These are phyloP conservation scores for Cytauxzoon felis DNA, from an alignment of 169 alveolate species.

Conservation along the genomic window DNA sequence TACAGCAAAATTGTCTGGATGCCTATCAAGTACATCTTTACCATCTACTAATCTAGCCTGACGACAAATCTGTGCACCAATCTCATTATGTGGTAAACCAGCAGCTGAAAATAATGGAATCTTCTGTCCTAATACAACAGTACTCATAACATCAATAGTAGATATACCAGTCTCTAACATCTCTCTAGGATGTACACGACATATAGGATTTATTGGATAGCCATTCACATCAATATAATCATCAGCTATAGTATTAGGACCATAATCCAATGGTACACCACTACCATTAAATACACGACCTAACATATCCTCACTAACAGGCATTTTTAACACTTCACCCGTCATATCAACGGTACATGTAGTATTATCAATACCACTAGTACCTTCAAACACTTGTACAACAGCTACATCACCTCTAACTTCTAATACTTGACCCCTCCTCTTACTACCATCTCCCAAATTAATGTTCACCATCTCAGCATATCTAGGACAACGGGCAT, in stretches of 20 bases:
- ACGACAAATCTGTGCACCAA: constrained; percentile 99
- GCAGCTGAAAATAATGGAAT: constrained; percentile 99
- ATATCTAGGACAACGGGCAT: constrained; percentile 98
- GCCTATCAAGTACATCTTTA: constrained; percentile 96
- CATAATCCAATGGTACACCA: constrained; percentile 98
- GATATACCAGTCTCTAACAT: constrained; percentile 99
- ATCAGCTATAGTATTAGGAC: constrained; percentile 97
- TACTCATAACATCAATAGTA: constrained; percentile 99
- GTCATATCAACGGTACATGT: constrained; percentile 96
- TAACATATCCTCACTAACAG: constrained; percentile 98
- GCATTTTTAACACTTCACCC: constrained; percentile 98
- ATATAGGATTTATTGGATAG: constrained; percentile 95
- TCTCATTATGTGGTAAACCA: constrained; percentile 99
- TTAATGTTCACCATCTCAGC: constrained; percentile 95
- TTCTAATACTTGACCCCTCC: constrained; percentile 98
- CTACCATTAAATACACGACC: constrained; percentile 99
- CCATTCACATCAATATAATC: constrained; percentile 95
- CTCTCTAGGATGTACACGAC: constrained; percentile 98
- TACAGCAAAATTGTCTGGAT: constrained; percentile 98
- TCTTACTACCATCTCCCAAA: constrained; percentile 95
- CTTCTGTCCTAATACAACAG: constrained; percentile 99
- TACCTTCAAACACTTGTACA: constrained; percentile 99
- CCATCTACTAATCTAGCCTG: constrained; percentile 98
- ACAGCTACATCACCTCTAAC: constrained; percentile 96
- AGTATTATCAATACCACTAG: constrained; percentile 96